These are phyloP conservation scores for Populus deltoides DNA, from an alignment of 345 rosid genomes.

Conservation along the genomic window DNA sequence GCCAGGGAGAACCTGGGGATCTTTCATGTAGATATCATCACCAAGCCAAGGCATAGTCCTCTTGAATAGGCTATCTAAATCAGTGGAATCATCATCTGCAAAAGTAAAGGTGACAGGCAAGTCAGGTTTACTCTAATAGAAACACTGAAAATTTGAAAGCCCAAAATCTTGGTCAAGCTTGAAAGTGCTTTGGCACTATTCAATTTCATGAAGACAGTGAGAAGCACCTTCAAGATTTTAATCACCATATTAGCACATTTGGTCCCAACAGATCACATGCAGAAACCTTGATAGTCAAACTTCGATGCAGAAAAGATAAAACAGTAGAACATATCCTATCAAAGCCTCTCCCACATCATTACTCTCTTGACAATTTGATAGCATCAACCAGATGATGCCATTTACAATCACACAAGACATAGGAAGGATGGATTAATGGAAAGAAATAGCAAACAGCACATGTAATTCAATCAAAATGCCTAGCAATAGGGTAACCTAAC, in stretches of 20 bases:
- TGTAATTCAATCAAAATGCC: conserved; percentile 10
- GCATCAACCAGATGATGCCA: neutral
- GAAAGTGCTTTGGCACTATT: neutral
- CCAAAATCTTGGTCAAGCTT: neutral
- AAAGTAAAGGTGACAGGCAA: conserved; percentile 6
- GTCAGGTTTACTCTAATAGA: conserved; percentile 7
- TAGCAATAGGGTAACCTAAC: neutral
- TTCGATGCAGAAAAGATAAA: conserved; percentile 11
- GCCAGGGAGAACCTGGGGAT: conserved; percentile 59
- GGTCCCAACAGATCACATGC: conserved; percentile 8
- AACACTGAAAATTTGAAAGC: neutral
- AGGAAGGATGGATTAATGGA: neutral
- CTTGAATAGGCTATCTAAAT: conserved; percentile 71
- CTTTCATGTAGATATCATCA: conserved; percentile 71
- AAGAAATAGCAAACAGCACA: conserved; percentile 2
- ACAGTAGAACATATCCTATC: conserved; percentile 4
- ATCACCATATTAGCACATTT: conserved; percentile 12
- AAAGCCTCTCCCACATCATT: conserved; percentile 5
- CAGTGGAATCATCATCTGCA: conserved; percentile 71
- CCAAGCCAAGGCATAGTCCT: conserved; percentile 90
- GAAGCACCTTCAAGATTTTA: conserved; percentile 12
- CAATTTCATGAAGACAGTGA: neutral
- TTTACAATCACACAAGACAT: conserved; percentile 5
- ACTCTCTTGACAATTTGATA: neutral
- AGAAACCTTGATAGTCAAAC: conserved; percentile 12